phyloP scores from a whole-genome alignment of 2,329 filamentous ascomycete species.

The Botrytis deweyae region DNA sequence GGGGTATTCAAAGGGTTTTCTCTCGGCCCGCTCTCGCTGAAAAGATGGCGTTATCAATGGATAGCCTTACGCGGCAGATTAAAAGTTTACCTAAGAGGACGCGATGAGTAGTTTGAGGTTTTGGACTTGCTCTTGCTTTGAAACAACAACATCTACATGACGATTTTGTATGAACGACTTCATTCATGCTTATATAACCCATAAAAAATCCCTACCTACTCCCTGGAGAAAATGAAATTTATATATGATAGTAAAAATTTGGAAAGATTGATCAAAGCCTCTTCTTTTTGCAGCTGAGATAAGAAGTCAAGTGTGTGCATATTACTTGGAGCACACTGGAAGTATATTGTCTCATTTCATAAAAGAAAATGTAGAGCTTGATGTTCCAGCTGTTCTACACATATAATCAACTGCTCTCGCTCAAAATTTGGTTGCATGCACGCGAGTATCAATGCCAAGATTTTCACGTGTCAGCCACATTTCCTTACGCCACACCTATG shows the following conservation, averaged over 20 bases:
- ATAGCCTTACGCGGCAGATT: not conserved
- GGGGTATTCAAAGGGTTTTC: conserved; percentile 15
- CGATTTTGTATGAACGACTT: not conserved
- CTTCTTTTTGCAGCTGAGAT: not conserved
- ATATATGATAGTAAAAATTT: not conserved
- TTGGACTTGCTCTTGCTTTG: not conserved
- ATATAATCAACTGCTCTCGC: not conserved
- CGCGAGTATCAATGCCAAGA: not conserved
- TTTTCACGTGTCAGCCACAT: conserved; percentile 5
- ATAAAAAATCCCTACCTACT: too few relatives aligned
- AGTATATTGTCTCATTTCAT: not conserved
- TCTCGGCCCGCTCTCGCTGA: conserved; percentile 8
- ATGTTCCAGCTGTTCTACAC: not conserved
- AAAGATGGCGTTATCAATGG: not conserved
- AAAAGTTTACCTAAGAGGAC: not conserved
- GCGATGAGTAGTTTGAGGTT: not conserved
- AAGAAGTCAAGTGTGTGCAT: not conserved
- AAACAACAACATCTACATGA: not conserved
- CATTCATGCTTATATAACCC: too few relatives aligned
- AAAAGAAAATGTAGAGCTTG: not conserved
- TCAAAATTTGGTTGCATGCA: not conserved
- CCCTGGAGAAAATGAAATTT: not conserved
- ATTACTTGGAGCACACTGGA: not conserved
- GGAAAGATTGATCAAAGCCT: not conserved
- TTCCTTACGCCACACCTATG: not conserved